Evolutionary conservation across 768 basidiomycete genomes (phyloP).

Genomic region (Boletus tylopilopsis): DNA sequence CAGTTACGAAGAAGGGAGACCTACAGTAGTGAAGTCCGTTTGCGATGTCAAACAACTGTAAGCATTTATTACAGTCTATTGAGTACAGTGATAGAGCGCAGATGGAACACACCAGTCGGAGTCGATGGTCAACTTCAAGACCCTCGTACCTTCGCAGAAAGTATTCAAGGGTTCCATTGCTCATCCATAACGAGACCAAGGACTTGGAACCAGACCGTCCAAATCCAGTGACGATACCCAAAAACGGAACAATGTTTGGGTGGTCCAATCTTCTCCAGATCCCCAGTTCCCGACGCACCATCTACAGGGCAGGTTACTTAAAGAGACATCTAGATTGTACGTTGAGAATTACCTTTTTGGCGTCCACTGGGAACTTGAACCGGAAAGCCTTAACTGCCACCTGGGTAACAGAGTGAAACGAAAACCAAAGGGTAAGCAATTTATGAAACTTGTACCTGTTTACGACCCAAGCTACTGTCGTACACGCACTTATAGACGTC

Average conservation of each 20-base stretch:
- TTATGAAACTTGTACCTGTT: not conserved
- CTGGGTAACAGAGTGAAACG: not conserved
- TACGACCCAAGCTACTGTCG: no score
- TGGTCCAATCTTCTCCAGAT: constrained; percentile 3
- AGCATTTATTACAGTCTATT: not conserved
- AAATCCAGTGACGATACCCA: not conserved
- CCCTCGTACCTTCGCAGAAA: not conserved
- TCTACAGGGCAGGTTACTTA: not conserved
- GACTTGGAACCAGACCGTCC: not conserved
- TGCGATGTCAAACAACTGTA: not conserved
- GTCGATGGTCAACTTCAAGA: not conserved
- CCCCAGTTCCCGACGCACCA: constrained; percentile 1
- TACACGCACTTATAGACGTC: not conserved
- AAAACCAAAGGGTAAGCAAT: not conserved
- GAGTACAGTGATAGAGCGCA: no score
- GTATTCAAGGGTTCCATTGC: not conserved
- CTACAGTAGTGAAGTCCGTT: not conserved
- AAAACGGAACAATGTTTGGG: not conserved
- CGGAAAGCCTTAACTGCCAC: constrained; percentile 2
- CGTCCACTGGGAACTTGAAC: not conserved
- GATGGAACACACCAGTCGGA: not conserved
- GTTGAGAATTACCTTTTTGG: not conserved
- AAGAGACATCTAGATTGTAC: not conserved
- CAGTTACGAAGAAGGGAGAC: not conserved
- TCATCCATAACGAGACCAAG: not conserved